phyloP scores from a whole-genome alignment of 352 stramenopile genomes.

The Globisporangium heterothallicum region DNA sequence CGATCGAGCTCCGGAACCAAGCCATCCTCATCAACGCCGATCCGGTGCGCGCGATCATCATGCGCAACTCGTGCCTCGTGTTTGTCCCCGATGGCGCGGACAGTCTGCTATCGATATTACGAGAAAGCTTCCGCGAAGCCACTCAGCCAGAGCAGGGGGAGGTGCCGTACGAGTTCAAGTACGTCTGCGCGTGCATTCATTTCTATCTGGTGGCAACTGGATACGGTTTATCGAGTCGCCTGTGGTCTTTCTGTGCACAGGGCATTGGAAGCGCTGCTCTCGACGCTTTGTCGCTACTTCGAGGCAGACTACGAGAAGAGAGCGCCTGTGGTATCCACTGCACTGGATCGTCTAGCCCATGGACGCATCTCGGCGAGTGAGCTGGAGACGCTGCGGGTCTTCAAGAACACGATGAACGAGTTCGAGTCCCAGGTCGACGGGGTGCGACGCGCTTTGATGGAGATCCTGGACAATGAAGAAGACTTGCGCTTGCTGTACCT shows the following conservation, averaged over 20 bases:
- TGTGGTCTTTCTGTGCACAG: slow-evolving; percentile 9
- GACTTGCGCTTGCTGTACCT: slow-evolving; percentile 57
- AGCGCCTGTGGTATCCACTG: slow-evolving; percentile 32
- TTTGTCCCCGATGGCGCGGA: slow-evolving; percentile 55
- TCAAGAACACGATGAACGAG: slow-evolving; percentile 71
- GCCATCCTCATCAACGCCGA: slow-evolving; percentile 79
- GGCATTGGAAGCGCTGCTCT: slow-evolving; percentile 50
- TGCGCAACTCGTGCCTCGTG: slow-evolving; percentile 57
- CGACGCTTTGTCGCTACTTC: slow-evolving; percentile 53
- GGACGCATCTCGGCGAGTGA: slow-evolving; percentile 40
- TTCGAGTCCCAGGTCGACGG: slow-evolving; percentile 65
- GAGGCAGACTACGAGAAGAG: slow-evolving; percentile 45
- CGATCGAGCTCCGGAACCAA: slow-evolving; percentile 71
- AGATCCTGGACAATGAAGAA: slow-evolving; percentile 63
- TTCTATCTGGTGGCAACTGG: not conserved
- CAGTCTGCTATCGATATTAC: slow-evolving; percentile 55
- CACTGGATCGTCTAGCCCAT: slow-evolving; percentile 45
- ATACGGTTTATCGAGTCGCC: not conserved
- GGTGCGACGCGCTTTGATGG: slow-evolving; percentile 57
- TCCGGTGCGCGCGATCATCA: slow-evolving; percentile 67
- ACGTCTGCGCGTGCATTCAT: slow-evolving; percentile 1
- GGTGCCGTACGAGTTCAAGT: slow-evolving; percentile 71
- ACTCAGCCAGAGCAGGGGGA: slow-evolving; percentile 34
- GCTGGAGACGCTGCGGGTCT: slow-evolving; percentile 52
- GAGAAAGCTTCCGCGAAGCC: slow-evolving; percentile 51